A percentile compares a stretch with the other conserved stretches of the same genome.
Evolutionary conservation across 2,329 filamentous ascomycete genomes (phyloP).

Genomic region (Aspergillus nomiae): DNA sequence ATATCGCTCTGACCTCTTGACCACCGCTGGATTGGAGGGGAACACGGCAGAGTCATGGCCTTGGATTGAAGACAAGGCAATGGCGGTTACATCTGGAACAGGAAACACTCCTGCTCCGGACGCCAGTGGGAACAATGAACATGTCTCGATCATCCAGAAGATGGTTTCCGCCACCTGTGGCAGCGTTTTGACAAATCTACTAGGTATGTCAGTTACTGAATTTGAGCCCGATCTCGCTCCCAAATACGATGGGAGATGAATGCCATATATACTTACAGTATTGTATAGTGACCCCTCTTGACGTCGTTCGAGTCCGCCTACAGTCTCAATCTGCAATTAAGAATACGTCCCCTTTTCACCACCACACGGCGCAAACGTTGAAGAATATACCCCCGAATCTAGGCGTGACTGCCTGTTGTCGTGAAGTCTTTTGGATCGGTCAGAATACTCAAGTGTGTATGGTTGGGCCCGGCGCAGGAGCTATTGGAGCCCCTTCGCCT

Average conservation of each 20-base stretch:
- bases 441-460: constrained; percentile 81
- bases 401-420: constrained; percentile 90
- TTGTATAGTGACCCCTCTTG: constrained; percentile 80
- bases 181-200: constrained; percentile 82
- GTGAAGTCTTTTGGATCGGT: constrained; percentile 95
- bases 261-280: neutral
- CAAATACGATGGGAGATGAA: neutral
- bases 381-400: constrained; percentile 78
- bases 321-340: constrained; percentile 72
- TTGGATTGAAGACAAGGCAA: constrained; percentile 35
- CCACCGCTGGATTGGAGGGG: constrained; percentile 12
- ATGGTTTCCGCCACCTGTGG: constrained; percentile 94
- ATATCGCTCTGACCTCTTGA: constrained; percentile 22
- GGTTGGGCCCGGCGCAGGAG: constrained; percentile 52
- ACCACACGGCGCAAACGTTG: constrained; percentile 53
- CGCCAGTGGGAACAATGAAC: constrained; percentile 23
- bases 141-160: constrained; percentile 82
- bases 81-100: constrained; percentile 34
- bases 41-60: constrained; percentile 31
- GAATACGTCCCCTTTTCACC: constrained; percentile 59
- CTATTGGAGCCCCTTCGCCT: constrained; percentile 46
- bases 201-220: constrained; percentile 63
- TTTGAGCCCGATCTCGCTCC: neutral
- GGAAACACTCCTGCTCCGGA: constrained; percentile 21
- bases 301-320: constrained; percentile 91